Conservation (phyloP, 495 filamentous ascomycete genomes). For the Daldinia childiae region DNA sequence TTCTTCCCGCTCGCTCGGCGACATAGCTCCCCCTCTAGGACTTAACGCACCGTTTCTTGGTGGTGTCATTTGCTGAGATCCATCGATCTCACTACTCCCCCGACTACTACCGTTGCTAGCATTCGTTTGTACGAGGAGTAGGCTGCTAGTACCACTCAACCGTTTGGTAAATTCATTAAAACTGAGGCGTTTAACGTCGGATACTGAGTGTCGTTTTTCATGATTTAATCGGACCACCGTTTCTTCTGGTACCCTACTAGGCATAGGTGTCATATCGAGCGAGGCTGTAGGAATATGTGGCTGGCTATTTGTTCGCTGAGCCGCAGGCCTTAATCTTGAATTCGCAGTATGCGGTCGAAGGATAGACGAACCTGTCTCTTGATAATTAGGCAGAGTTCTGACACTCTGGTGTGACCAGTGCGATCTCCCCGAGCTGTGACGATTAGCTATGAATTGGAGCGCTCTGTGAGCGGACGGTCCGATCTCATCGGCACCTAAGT, state of each 20-base stretch:
- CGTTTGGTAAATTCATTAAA: conserved; percentile 65
- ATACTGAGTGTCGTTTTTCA: conserved; percentile 59
- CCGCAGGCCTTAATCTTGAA: conserved; percentile 50
- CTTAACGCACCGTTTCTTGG: conserved; percentile 38
- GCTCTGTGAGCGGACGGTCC: conserved; percentile 54
- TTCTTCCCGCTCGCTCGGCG: conserved; percentile 43
- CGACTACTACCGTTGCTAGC: conserved; percentile 56
- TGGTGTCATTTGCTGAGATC: conserved; percentile 36
- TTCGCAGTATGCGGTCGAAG: conserved; percentile 58
- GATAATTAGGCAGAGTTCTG: conserved; percentile 16
- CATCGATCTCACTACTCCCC: conserved; percentile 56
- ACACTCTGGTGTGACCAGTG: conserved; percentile 21
- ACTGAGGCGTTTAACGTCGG: conserved; percentile 58
- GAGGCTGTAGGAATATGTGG: conserved; percentile 50
- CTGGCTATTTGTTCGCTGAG: conserved; percentile 58
- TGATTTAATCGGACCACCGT: conserved; percentile 33
- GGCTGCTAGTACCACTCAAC: conserved; percentile 61
- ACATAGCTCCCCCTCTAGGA: conserved; percentile 31
- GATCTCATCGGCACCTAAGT: conserved; percentile 49
- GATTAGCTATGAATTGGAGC: conserved; percentile 60
- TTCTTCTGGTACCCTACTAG: conserved; percentile 28
- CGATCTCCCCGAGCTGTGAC: conserved; percentile 39
- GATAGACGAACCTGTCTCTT: conserved; percentile 33
- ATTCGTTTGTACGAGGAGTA: conserved; percentile 65
- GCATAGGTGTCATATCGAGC: conserved; percentile 31